phyloP scores from a whole-genome alignment of 495 filamentous ascomycete species.

The Recurvomyces mirabilis region DNA sequence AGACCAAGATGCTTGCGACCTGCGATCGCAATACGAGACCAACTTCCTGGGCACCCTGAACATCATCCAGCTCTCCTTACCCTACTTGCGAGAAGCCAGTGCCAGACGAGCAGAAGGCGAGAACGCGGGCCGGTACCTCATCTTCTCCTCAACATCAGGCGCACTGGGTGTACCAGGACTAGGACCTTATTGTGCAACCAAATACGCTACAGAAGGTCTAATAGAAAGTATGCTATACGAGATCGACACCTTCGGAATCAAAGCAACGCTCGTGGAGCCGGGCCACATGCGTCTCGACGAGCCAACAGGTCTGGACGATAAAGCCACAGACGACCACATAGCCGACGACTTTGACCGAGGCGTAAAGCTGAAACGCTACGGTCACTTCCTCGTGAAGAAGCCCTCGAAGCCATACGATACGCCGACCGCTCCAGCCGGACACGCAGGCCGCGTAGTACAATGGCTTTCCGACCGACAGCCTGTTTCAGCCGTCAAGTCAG shows the following conservation, averaged over 20 bases:
- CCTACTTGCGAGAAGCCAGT: constrained; percentile 65
- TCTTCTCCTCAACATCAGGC: constrained; percentile 84
- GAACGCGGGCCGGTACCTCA: constrained; percentile 65
- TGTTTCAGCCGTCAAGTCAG: constrained; percentile 82
- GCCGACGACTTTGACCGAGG: neutral
- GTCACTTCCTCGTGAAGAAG: constrained; percentile 83
- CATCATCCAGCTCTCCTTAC: constrained; percentile 80
- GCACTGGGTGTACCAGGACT: constrained; percentile 83
- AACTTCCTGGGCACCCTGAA: constrained; percentile 92
- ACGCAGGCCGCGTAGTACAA: constrained; percentile 87
- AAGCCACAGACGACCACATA: neutral
- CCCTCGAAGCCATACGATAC: constrained; percentile 71
- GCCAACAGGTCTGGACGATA: constrained; percentile 23
- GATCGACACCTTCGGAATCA: constrained; percentile 80
- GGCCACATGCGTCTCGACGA: constrained; percentile 77
- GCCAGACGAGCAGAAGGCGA: constrained; percentile 20
- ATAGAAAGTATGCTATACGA: constrained; percentile 95
- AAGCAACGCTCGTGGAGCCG: constrained; percentile 83
- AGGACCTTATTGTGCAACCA: constrained; percentile 90
- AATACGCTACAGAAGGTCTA: constrained; percentile 89
- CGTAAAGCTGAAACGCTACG: constrained; percentile 42
- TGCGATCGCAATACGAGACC: constrained; percentile 92
- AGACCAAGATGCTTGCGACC: constrained; percentile 89
- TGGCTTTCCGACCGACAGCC: constrained; percentile 90
- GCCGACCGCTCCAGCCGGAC: constrained; percentile 65